Base-by-base conservation (phyloP, 2,329 filamentous ascomycete species). In the Exophiala dermatitidis region DNA sequence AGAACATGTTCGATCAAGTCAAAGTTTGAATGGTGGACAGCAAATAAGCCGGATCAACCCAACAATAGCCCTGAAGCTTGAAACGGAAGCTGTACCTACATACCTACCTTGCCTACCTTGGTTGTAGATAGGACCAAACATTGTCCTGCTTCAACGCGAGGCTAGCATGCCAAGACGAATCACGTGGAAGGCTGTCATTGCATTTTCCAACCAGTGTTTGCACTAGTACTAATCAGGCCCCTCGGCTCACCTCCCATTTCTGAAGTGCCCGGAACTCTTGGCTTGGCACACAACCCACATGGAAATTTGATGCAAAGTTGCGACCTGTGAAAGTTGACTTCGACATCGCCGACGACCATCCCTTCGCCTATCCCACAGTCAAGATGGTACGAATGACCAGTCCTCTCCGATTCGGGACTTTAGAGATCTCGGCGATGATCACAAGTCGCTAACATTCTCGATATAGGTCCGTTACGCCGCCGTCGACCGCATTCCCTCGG, bases 401-500 rank as follows among this genome's bases (percentile, higher is more conserved):
- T 12, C 32, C 2, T 3, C 46, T 32, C 34, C 32, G 9, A 8
- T 19, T 36, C 41, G 31, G 7, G 32, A 28, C 30, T 53, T 28
- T 8, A 52, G 4, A 45, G 30, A 36, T 29, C 26, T 30, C n/a
- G n/a, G 38, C 36, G 34, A 50, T 4, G 12, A 26, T 41, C 10
- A 40, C 30, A 33, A 43, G 31, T 41, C 31, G 41, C 58, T 60
- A 38, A 58, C 54, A 48, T 43, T 29, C 46, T 8, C 31, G 40
- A 31, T 32, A 34, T 44, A 94, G 90, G 89, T 95, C 82, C 89
- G 90, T 78, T 96, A 96, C 90, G 89, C 89, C 77, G 87, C 87
- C 74, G 88, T 85, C 72, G 53, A 62, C 47, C 82, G 90, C 74
- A 91, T 94, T 74, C 80, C 86, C 70, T 78, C 84, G 76, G 82